Percentiles rank a stretch among this genome's conserved stretches.
phyloP scores from a whole-genome alignment of 352 stramenopile genomes.

The Phytopythium helicoides region DNA sequence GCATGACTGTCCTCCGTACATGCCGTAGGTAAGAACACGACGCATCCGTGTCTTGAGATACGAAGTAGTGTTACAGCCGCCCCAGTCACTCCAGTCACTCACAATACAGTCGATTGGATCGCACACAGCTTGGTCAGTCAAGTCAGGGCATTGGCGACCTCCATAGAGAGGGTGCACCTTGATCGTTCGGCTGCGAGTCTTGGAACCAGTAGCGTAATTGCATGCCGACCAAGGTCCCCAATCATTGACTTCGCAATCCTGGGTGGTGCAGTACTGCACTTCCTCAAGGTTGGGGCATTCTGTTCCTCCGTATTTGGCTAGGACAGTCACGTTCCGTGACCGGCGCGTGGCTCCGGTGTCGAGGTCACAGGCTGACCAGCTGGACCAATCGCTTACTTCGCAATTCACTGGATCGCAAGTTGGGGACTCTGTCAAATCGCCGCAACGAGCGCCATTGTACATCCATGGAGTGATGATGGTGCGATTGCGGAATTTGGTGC shows the following conservation, averaged over 20 bases:
- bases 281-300: slow-evolving; percentile 22
- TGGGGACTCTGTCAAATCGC: slow-evolving; percentile 14
- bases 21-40: slow-evolving; percentile 17
- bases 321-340: slow-evolving; percentile 20
- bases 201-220: slow-evolving; percentile 35
- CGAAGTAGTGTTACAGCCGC: slow-evolving; percentile 31
- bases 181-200: slow-evolving; percentile 41
- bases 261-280: slow-evolving; percentile 20
- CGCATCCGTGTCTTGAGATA: slow-evolving; percentile 26
- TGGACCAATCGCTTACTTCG: slow-evolving; percentile 28
- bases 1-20: slow-evolving; percentile 37
- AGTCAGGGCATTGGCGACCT: slow-evolving; percentile 16
- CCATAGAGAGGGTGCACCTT: slow-evolving; percentile 31
- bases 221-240: slow-evolving; percentile 44
- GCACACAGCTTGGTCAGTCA: slow-evolving; percentile 18
- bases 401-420: slow-evolving; percentile 36
- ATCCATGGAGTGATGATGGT: slow-evolving; percentile 15
- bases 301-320: slow-evolving; percentile 21
- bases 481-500: slow-evolving; percentile 26
- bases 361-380: slow-evolving; percentile 28
- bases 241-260: slow-evolving; percentile 47
- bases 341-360: slow-evolving; percentile 20
- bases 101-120: slow-evolving; percentile 33
- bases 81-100: slow-evolving; percentile 48
- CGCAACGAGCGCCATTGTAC: slow-evolving; percentile 25